These are phyloP conservation scores for Verticillium longisporum DNA, from an alignment of 2,329 filamentous ascomycete species.

Conservation along the genomic window DNA sequence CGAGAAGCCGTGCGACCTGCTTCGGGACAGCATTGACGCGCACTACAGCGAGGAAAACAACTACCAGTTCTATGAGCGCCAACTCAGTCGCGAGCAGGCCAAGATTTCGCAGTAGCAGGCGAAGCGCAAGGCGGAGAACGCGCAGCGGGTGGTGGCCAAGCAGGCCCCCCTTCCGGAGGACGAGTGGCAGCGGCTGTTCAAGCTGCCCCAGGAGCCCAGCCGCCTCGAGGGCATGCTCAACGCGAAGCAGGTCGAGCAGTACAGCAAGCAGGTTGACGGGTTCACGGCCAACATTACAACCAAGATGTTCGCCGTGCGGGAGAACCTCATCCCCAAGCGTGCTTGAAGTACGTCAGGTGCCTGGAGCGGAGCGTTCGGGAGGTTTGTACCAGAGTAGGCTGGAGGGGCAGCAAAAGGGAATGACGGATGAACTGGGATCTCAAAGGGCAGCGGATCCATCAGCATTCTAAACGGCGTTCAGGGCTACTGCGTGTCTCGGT, in stretches of 20 bases:
- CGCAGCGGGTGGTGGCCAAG: constrained; percentile 76
- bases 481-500: constrained; percentile 6
- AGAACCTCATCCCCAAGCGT: constrained; percentile 55
- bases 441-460: constrained; percentile 10
- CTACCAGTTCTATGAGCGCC: constrained; percentile 93
- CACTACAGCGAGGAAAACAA: constrained; percentile 99
- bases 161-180: constrained; percentile 86
- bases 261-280: constrained; percentile 92
- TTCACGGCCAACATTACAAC: constrained; percentile 86
- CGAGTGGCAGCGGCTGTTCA: constrained; percentile 97
- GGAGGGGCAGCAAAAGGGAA: constrained; percentile 2
- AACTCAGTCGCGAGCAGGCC: constrained; percentile 85
- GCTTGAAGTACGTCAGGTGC: constrained; percentile 1
- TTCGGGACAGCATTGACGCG: constrained; percentile 93
- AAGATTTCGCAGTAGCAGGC: constrained; percentile 96
- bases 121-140: constrained; percentile 96
- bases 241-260: constrained; percentile 94
- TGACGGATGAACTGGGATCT: constrained; percentile 12
- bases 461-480: constrained; percentile 15
- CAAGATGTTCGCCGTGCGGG: constrained; percentile 97
- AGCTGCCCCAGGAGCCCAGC: constrained; percentile 91
- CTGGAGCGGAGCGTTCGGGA: not conserved
- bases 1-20: constrained; percentile 94
- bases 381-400: not conserved
- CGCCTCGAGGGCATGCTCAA: constrained; percentile 91